Evolutionary conservation across 768 basidiomycete genomes (phyloP).

Genomic region (Tulasnella sp.): DNA sequence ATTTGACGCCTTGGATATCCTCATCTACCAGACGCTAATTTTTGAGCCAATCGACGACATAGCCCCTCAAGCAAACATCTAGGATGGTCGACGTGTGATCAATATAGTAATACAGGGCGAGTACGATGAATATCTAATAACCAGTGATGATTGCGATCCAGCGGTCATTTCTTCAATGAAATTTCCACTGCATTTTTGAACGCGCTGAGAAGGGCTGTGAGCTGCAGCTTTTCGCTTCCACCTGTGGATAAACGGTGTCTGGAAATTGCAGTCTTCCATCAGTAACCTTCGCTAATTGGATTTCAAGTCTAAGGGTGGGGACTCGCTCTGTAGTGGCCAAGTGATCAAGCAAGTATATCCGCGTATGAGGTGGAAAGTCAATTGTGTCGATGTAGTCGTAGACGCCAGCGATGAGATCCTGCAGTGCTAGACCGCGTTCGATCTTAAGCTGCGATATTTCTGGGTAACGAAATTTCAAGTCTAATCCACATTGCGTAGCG

Average conservation of each 20-base stretch:
- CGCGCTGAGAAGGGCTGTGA: slow-evolving; percentile 81
- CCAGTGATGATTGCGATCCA: too few species aligned
- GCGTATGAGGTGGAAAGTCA: slow-evolving; percentile 74
- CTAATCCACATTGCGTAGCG: neutral
- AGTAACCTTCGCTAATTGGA: neutral
- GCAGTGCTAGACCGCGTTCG: slow-evolving; percentile 87
- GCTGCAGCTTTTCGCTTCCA: slow-evolving; percentile 86
- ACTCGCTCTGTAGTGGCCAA: slow-evolving; percentile 92
- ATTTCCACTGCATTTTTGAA: slow-evolving; percentile 87
- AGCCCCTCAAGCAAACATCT: too few species aligned
- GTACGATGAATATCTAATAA: too few species aligned
- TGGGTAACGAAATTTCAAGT: slow-evolving; percentile 26
- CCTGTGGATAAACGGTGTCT: slow-evolving; percentile 90
- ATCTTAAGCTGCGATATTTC: slow-evolving; percentile 82
- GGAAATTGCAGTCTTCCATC: neutral
- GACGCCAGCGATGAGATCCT: slow-evolving; percentile 84
- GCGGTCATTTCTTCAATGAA: slow-evolving; percentile 9
- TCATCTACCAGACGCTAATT: too few species aligned
- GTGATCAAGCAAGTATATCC: slow-evolving; percentile 85
- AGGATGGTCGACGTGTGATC: too few species aligned
- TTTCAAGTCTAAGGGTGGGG: neutral
- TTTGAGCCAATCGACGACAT: too few species aligned
- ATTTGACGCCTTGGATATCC: too few species aligned
- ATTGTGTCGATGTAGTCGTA: slow-evolving; percentile 84
- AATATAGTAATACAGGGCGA: too few species aligned